phyloP scores from a whole-genome alignment of 2,329 filamentous ascomycete species.

The Microcera coccophila region DNA sequence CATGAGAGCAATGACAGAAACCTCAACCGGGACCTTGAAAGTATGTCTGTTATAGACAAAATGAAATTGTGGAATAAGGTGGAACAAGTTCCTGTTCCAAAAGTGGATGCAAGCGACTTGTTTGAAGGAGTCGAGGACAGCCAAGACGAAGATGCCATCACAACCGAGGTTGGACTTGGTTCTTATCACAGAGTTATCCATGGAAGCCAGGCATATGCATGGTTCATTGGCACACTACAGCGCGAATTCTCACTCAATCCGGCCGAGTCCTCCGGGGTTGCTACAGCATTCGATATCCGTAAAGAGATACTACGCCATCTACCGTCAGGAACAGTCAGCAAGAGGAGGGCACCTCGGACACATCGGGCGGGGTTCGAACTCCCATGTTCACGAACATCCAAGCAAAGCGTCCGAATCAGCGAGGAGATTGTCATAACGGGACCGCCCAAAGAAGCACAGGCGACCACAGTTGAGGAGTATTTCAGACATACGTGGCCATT shows the following conservation, averaged over 20 bases:
- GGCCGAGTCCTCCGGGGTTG: neutral
- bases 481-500: neutral
- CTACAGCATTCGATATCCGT: neutral
- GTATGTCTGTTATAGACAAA: constrained; percentile 1
- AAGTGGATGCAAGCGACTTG: neutral
- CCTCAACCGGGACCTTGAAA: neutral
- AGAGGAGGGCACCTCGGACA: neutral
- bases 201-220: constrained; percentile 1
- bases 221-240: neutral
- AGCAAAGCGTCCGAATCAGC: neutral
- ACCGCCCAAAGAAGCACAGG: neutral
- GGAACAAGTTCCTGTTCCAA: neutral
- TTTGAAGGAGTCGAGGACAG: constrained; percentile 1
- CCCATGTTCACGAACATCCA: neutral
- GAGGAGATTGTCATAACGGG: neutral
- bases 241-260: neutral
- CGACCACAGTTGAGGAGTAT: constrained; percentile 2
- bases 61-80: constrained; percentile 1
- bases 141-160: neutral
- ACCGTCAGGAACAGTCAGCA: neutral
- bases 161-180: neutral
- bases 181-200: neutral
- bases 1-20: neutral
- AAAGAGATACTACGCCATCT: neutral
- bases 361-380: neutral